Evolutionary conservation across 208 protist genomes (phyloP).

Genomic region (Crithidia brevicula): DNA sequence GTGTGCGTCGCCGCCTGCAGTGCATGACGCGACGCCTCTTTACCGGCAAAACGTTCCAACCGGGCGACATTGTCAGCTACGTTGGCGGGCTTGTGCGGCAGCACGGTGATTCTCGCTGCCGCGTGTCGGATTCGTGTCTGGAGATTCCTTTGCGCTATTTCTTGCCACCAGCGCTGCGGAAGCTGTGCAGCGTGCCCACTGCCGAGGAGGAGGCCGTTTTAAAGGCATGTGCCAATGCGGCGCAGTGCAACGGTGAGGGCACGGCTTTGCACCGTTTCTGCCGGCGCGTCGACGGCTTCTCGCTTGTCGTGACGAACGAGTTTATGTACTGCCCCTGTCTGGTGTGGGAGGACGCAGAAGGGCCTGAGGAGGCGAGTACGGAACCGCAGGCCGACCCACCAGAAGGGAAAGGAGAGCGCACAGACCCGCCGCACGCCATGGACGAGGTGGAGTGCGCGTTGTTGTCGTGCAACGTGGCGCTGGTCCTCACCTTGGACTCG

Average conservation of each 20-base stretch:
- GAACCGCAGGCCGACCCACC: too few species aligned
- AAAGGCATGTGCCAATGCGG: too few species aligned
- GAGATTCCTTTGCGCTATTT: slow-evolving; percentile 73
- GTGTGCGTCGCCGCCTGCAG: slow-evolving; percentile 39
- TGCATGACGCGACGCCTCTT: slow-evolving; percentile 67
- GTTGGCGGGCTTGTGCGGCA: slow-evolving; percentile 71
- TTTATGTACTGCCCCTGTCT: slow-evolving; percentile 89
- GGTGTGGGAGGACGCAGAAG: slow-evolving; percentile 26
- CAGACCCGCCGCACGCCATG: neutral
- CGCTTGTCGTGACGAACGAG: slow-evolving; percentile 86
- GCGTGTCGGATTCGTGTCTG: slow-evolving; percentile 66
- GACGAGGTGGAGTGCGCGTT: slow-evolving; percentile 35
- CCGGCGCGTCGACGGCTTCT: slow-evolving; percentile 43
- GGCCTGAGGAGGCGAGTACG: neutral
- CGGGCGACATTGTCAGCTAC: slow-evolving; percentile 72
- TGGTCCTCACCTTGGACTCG: slow-evolving; percentile 70
- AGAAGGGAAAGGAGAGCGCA: too few species aligned
- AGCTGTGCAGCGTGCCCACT: neutral
- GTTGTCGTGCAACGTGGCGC: slow-evolving; percentile 63
- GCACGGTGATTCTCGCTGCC: slow-evolving; percentile 40
- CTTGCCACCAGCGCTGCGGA: slow-evolving; percentile 44
- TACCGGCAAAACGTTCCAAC: slow-evolving; percentile 68
- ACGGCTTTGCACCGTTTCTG: slow-evolving; percentile 36
- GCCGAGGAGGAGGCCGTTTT: neutral
- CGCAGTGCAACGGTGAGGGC: neutral